A percentile compares a stretch with the other conserved stretches of the same genome.
Conservation (phyloP, 2,329 filamentous ascomycete genomes). For the Venturia nashicola region DNA sequence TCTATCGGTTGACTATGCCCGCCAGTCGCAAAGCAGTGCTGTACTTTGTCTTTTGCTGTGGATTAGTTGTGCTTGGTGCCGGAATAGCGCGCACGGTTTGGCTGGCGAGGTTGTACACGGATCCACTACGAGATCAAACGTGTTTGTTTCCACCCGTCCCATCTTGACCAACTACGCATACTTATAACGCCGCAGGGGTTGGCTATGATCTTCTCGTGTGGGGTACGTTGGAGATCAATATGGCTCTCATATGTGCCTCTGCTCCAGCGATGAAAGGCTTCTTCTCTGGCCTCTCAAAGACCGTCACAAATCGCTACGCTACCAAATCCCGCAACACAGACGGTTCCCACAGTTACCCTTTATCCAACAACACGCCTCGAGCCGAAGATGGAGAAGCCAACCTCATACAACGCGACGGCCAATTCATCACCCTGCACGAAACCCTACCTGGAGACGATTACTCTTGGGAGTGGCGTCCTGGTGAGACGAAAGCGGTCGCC, state of each 20-base stretch:
- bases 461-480: background rate
- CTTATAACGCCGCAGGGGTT: slow-evolving; percentile 13
- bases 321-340: background rate
- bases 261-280: slow-evolving; percentile 16
- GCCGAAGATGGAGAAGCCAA: background rate
- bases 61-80: slow-evolving; percentile 16
- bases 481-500: background rate
- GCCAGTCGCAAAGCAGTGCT: slow-evolving; percentile 14
- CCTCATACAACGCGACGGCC: background rate
- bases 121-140: slow-evolving; percentile 14
- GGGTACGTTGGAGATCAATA: slow-evolving; percentile 16
- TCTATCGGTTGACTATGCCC: slow-evolving; percentile 14
- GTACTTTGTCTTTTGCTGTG: slow-evolving; percentile 9
- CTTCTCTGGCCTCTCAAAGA: slow-evolving; percentile 3
- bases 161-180: background rate
- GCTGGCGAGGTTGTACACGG: slow-evolving; percentile 14
- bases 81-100: slow-evolving; percentile 21
- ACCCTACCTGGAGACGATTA: background rate
- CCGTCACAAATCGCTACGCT: background rate
- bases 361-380: background rate
- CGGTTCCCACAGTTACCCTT: background rate
- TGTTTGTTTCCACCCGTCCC: slow-evolving; percentile 12
- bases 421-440: background rate
- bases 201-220: slow-evolving; percentile 18
- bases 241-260: slow-evolving; percentile 18